These are phyloP conservation scores for Rhynchospora breviuscula DNA, from an alignment of 176 grass and related monocot species.

Conservation along the genomic window DNA sequence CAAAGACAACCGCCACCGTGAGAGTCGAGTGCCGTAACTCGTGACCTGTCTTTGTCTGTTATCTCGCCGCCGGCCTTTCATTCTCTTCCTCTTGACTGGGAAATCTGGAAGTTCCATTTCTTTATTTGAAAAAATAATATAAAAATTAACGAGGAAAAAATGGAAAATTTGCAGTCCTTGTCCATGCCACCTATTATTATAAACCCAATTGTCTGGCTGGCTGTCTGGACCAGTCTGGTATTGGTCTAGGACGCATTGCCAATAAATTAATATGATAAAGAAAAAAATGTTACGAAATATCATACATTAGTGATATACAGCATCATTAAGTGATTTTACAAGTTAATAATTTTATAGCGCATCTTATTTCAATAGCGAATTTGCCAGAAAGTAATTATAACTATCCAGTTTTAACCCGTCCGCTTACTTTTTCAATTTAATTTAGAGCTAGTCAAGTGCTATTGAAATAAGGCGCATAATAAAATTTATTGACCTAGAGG, in stretches of 20 bases:
- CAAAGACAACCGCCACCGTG: not conserved
- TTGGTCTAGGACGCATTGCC: not conserved
- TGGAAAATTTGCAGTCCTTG: not conserved
- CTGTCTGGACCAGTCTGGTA: not conserved
- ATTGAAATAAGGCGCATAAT: too few relatives aligned
- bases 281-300: too few relatives aligned
- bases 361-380: too few relatives aligned
- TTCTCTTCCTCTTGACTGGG: not conserved
- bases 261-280: too few relatives aligned
- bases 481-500: too few relatives aligned
- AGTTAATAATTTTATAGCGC: too few relatives aligned
- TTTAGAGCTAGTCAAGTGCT: too few relatives aligned
- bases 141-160: not conserved
- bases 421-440: too few relatives aligned
- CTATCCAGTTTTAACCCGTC: too few relatives aligned
- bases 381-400: too few relatives aligned
- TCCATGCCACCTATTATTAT: not conserved
- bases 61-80: not conserved
- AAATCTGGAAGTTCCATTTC: not conserved
- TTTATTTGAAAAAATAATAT: not conserved
- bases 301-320: too few relatives aligned
- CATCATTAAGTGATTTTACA: too few relatives aligned
- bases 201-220: not conserved
- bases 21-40: not conserved
- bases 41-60: not conserved